A percentile compares a stretch with the other conserved stretches of the same genome.
These are phyloP conservation scores for Eutrema salsugineum DNA, from an alignment of 441 rosid genomes.

Conservation along the genomic window DNA sequence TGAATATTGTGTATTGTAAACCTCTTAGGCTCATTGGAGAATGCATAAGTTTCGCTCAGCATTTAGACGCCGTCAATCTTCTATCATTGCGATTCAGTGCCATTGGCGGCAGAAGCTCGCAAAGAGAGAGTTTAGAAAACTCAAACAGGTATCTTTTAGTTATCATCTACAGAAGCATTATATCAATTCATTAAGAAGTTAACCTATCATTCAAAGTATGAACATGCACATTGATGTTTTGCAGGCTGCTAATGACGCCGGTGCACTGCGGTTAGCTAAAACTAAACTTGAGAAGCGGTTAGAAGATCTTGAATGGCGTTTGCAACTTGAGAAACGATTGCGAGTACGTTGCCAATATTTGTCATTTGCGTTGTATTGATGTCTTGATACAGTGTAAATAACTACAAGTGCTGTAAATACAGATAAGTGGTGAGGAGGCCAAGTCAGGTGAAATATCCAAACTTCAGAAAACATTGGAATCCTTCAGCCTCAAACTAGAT, in stretches of 20 bases:
- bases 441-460: slow-evolving; percentile 72
- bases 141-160: slow-evolving; percentile 53
- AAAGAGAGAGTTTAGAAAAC: slow-evolving; percentile 75
- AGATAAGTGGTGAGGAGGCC: slow-evolving; percentile 85
- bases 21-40: slow-evolving; percentile 75
- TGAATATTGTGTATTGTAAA: slow-evolving; percentile 15
- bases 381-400: slow-evolving; percentile 12
- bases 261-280: slow-evolving; percentile 93
- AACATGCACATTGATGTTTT: slow-evolving; percentile 21
- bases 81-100: slow-evolving; percentile 82
- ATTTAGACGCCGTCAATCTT: slow-evolving; percentile 52
- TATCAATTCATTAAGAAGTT: background rate
- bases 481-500: slow-evolving; percentile 84
- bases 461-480: slow-evolving; percentile 69
- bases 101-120: slow-evolving; percentile 92
- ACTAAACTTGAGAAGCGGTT: slow-evolving; percentile 92
- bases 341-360: slow-evolving; percentile 58
- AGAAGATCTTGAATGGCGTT: slow-evolving; percentile 93
- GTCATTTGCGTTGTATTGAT: slow-evolving; percentile 5
- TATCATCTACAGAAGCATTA: slow-evolving; percentile 9
- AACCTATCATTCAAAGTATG: slow-evolving; percentile 5
- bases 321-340: slow-evolving; percentile 84
- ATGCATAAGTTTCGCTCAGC: slow-evolving; percentile 68
- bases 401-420: slow-evolving; percentile 23
- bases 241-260: slow-evolving; percentile 94